These are phyloP conservation scores for Sphagnum fallax DNA, from an alignment of 228 moss, liverwort and hornwort species.

Conservation along the genomic window DNA sequence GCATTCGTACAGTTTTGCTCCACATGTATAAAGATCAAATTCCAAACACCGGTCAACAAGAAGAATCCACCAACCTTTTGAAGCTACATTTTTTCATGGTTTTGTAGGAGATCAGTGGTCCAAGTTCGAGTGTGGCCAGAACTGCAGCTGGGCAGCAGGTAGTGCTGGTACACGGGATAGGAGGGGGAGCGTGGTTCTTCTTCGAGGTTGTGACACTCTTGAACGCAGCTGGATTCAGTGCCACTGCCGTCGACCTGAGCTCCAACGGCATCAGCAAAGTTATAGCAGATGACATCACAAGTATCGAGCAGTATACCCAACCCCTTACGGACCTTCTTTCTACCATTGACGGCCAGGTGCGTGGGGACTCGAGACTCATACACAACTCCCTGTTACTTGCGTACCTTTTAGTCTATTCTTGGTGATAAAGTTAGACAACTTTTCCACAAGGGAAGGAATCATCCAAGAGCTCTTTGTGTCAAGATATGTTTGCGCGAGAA, in stretches of 20 bases:
- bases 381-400: neutral
- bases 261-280: constrained; percentile 31
- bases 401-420: neutral
- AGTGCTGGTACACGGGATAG: constrained; percentile 41
- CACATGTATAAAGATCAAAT: too few relatives aligned
- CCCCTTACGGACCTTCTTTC: constrained; percentile 33
- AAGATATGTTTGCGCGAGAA: too few relatives aligned
- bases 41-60: too few relatives aligned
- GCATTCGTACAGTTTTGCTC: too few relatives aligned
- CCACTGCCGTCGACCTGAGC: constrained; percentile 33
- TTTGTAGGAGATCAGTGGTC: too few relatives aligned
- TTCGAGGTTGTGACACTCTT: constrained; percentile 25
- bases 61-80: too few relatives aligned
- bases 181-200: constrained; percentile 51
- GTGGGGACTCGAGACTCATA: neutral
- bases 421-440: neutral
- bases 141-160: constrained; percentile 5
- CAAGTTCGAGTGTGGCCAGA: too few relatives aligned
- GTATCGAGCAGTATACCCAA: constrained; percentile 27
- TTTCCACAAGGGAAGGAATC: too few relatives aligned
- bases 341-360: constrained; percentile 10
- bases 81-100: too few relatives aligned
- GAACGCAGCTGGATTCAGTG: constrained; percentile 6
- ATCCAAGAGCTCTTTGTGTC: too few relatives aligned
- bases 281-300: constrained; percentile 23